Evolutionary conservation across 352 stramenopile genomes (phyloP).

Genomic region (Phytophthora capsici): DNA sequence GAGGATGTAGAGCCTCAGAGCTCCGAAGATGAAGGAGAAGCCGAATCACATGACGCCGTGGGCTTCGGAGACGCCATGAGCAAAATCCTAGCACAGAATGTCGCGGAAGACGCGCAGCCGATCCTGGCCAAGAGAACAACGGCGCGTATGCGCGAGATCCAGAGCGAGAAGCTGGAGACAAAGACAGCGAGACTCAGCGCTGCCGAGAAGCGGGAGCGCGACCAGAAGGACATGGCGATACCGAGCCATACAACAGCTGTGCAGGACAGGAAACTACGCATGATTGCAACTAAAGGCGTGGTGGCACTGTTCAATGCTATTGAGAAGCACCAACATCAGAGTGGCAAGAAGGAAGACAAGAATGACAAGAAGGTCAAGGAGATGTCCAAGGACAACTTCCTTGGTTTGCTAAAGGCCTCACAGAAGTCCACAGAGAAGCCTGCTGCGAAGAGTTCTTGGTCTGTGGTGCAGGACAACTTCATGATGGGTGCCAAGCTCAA

Average conservation of each 20-base stretch:
- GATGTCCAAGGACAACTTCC: constrained; percentile 86
- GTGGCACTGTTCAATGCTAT: constrained; percentile 89
- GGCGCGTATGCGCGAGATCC: constrained; percentile 82
- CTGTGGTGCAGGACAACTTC: constrained; percentile 85
- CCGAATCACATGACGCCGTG: constrained; percentile 65
- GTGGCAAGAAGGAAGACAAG: constrained; percentile 62
- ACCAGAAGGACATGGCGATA: constrained; percentile 83
- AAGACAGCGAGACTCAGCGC: constrained; percentile 74
- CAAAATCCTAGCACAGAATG: constrained; percentile 84
- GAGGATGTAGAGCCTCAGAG: constrained; percentile 15
- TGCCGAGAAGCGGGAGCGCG: constrained; percentile 72
- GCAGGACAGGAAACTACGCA: constrained; percentile 75
- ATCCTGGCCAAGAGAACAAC: constrained; percentile 88
- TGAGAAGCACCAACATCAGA: constrained; percentile 83
- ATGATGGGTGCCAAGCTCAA: constrained; percentile 90
- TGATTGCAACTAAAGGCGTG: constrained; percentile 86
- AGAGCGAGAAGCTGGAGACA: constrained; percentile 74
- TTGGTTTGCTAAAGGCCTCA: constrained; percentile 75
- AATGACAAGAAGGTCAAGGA: constrained; percentile 86
- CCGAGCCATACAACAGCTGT: constrained; percentile 61
- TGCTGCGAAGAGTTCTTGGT: constrained; percentile 70
- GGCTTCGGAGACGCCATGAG: constrained; percentile 88
- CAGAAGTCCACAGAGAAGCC: constrained; percentile 40
- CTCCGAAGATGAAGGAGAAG: constrained; percentile 29
- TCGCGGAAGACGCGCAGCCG: constrained; percentile 68